Evolutionary conservation across 441 rosid species (phyloP).

Genomic region (Adansonia madagascariensis): DNA sequence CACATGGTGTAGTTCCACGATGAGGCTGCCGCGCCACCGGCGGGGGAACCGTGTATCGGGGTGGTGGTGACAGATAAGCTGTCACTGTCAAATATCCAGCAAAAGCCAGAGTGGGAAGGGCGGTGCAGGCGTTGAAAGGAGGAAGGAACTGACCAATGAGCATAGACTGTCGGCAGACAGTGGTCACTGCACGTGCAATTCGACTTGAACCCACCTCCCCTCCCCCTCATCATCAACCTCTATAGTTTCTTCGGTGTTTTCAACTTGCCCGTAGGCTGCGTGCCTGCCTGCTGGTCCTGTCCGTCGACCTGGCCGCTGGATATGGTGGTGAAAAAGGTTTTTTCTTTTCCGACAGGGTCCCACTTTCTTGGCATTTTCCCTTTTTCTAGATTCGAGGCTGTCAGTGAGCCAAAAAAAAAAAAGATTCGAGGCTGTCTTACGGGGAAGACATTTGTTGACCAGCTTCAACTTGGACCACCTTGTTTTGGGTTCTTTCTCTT

Average conservation of each 20-base stretch:
- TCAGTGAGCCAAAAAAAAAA: background rate
- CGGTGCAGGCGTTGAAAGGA: background rate
- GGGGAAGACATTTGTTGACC: background rate
- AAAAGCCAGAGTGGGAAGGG: background rate
- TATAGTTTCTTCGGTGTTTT: no score
- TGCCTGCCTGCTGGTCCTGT: no score
- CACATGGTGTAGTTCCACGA: background rate
- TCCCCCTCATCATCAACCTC: no score
- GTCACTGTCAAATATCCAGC: constrained; percentile 2
- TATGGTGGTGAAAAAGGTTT: no score
- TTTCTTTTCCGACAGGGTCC: background rate
- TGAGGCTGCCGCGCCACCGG: constrained; percentile 26
- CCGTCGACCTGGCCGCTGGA: no score
- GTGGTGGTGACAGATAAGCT: constrained; percentile 2
- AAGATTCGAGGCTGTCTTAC: background rate
- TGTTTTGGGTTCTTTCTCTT: background rate
- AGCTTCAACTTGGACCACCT: background rate
- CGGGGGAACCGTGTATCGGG: constrained; percentile 27
- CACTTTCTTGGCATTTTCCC: background rate
- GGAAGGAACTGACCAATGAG: constrained; percentile 25
- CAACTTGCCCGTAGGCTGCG: no score
- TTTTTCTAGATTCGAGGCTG: background rate
- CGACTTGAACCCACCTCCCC: background rate
- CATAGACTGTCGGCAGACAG: constrained; percentile 36
- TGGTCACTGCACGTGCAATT: constrained; percentile 36